Conservation (phyloP, 345 rosid genomes). For the Theobroma cacao region DNA sequence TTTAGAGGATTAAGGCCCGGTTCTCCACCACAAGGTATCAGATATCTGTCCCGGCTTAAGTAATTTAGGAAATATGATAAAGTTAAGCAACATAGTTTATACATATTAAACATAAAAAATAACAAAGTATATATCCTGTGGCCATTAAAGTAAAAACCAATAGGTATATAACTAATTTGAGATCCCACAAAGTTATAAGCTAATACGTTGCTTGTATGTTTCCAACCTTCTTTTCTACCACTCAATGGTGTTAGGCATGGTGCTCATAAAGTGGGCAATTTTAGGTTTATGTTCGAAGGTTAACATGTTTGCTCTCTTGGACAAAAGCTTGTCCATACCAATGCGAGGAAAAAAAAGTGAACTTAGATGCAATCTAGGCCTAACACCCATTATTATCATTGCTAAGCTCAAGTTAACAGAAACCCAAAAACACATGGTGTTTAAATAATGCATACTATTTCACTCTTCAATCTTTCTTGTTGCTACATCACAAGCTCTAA, state of each 20-base stretch:
- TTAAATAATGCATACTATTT: not conserved
- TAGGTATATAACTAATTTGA: not conserved
- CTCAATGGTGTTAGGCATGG: not conserved
- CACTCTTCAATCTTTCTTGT: not conserved
- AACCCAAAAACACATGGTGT: not conserved
- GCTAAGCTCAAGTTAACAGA: not conserved
- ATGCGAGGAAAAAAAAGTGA: not conserved
- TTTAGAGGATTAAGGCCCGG: not conserved
- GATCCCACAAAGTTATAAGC: not conserved
- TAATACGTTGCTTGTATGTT: not conserved
- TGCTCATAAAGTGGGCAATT: not conserved
- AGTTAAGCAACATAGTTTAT: not conserved
- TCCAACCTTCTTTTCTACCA: not conserved
- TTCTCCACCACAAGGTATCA: not conserved
- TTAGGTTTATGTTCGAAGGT: not conserved
- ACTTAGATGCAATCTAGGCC: not conserved
- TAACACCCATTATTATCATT: not conserved
- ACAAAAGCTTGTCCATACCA: not conserved
- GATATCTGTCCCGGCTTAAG: not conserved
- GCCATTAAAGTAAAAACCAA: not conserved
- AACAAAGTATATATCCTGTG: not conserved
- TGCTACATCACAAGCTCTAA: not conserved
- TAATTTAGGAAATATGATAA: not conserved
- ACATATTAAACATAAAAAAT: not conserved
- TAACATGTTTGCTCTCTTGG: not conserved